Evolutionary conservation across 441 rosid species (phyloP).

Genomic region (Rhodomyrtus psidioides): DNA sequence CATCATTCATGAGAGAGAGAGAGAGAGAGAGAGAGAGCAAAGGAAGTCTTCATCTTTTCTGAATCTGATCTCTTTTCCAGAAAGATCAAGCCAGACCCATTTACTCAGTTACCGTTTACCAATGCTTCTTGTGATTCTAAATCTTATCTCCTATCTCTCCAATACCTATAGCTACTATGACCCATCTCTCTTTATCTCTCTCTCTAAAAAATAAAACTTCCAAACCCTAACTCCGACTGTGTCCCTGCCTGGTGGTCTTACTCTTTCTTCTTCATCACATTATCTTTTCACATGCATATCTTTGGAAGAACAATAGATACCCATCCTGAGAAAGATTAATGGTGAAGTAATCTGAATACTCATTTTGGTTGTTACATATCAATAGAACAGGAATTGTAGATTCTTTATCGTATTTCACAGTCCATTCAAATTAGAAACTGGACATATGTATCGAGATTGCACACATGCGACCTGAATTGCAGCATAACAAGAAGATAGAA

Average conservation of each 20-base stretch:
- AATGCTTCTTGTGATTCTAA: constrained; percentile 45
- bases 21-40: not conserved
- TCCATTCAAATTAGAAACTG: not conserved
- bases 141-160: not conserved
- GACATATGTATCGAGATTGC: not conserved
- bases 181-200: not conserved
- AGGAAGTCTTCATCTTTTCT: not conserved
- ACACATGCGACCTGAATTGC: not conserved
- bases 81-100: constrained; percentile 22
- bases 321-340: not conserved
- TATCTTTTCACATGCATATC: not conserved
- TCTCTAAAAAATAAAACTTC: not conserved
- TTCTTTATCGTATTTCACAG: not conserved
- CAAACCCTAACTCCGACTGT: not conserved
- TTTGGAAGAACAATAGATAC: not conserved
- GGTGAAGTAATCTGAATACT: not conserved
- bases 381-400: not conserved
- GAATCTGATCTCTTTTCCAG: not conserved
- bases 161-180: no score
- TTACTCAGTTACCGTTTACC: constrained; percentile 32
- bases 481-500: not conserved
- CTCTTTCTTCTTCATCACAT: not conserved
- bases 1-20: not conserved
- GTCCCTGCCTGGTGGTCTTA: not conserved
- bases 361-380: not conserved